Evolutionary conservation across 2,329 filamentous ascomycete species (phyloP), one percentile per base, ranked within the genome.

Genomic region (Juglanconis sp.): DNA sequence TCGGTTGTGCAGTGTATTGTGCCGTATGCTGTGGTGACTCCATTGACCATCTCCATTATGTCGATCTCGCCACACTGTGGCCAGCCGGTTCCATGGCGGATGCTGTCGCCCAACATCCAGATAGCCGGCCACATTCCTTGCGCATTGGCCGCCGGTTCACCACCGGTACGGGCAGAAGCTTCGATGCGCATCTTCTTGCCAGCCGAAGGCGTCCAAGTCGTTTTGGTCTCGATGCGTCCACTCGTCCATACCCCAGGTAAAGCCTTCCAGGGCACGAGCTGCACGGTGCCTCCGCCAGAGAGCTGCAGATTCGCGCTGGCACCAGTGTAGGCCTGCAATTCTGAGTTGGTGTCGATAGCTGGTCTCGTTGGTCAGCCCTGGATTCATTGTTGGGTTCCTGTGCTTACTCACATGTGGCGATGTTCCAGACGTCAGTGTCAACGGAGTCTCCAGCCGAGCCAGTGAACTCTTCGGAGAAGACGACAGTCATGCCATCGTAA

Each of bases 101-200:
- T 72, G 10, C 76, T 69, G 53, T 83, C 75, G 46, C 83, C 82
- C 15, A 85, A 74, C 62, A 84, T 73, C 82, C 82, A 86, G 66
- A 85, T 85, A 0, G 83, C 83, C 0, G 83, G 82, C 83, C 82
- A 86, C 53, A 85, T 74, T 4, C 83, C 83, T 65, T 83, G 75
- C 70, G 83, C 81, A 48, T 69, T 68, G 24, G 54, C 53, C 17
- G 57, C 40, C 1, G 69, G 47, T 68, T 77, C 77, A 61, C 66
- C 66, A 11, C 80, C 83, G 51, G 84, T 73, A 40, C 80, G 77
- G 50, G 85, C 71, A 31, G 69, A 68, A 4, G 77, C 76, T 61
- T 83, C 77, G 34, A 80, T 71, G 46, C 76, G 70, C 30, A 80
- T 83, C 35, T 79, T 66, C 61, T 75, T 76, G 63, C 81, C 79